phyloP scores from a whole-genome alignment of 805 yeast species.

The Metschnikowia gelsemii region DNA sequence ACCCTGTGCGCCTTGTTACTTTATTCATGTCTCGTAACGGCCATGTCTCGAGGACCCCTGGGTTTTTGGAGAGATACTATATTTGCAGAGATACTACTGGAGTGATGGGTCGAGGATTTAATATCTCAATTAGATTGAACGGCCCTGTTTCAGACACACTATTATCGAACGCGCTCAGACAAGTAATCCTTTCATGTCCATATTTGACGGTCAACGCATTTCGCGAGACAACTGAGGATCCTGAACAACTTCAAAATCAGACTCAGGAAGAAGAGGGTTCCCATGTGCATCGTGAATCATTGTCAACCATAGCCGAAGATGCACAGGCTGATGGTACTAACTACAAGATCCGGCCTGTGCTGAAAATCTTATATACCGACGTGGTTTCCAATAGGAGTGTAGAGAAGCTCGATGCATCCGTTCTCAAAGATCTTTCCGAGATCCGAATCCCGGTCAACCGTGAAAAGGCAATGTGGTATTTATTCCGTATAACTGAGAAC shows the following conservation, averaged over 20 bases:
- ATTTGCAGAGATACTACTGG: constrained; percentile 18
- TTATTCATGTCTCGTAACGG: neutral
- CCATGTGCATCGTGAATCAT: neutral
- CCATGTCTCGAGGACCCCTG: constrained; percentile 7
- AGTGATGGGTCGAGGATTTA: constrained; percentile 14
- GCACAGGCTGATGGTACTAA: constrained; percentile 11
- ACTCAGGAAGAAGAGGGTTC: neutral
- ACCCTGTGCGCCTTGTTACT: no score
- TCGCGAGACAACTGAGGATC: neutral
- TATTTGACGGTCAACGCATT: constrained; percentile 13
- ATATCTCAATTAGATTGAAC: constrained; percentile 9
- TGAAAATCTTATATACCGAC: constrained; percentile 8
- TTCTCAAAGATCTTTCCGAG: constrained; percentile 5
- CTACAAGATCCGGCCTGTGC: constrained; percentile 8
- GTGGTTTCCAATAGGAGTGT: constrained; percentile 9
- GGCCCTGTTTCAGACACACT: constrained; percentile 7
- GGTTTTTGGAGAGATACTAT: constrained; percentile 17
- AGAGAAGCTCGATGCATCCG: constrained; percentile 5
- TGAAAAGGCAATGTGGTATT: constrained; percentile 12
- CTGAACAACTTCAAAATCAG: no score
- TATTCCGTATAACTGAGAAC: constrained; percentile 3
- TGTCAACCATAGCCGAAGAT: constrained; percentile 2
- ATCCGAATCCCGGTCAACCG: constrained; percentile 10
- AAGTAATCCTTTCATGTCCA: constrained; percentile 10
- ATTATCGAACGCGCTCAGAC: constrained; percentile 17